Evolutionary conservation across 2,329 filamentous ascomycete genomes (phyloP).

Genomic region (Monilinia fructicola): DNA sequence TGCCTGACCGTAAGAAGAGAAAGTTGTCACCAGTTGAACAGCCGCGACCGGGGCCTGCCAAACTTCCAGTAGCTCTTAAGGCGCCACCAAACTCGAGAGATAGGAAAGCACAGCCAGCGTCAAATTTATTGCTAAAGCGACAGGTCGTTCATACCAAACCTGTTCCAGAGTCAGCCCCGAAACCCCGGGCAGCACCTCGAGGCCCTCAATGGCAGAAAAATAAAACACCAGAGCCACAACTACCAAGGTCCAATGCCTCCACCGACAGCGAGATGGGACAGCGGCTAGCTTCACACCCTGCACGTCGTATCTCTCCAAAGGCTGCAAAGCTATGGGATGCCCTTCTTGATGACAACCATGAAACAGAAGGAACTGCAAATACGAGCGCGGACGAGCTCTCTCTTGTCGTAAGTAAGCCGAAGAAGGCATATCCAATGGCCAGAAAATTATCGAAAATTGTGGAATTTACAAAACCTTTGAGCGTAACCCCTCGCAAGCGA

Average conservation of each 20-base stretch:
- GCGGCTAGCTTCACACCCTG: too few relatives aligned
- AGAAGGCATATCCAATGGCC: background rate
- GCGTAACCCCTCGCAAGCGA: constrained; percentile 32
- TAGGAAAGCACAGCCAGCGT: background rate
- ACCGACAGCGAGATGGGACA: constrained; percentile 1
- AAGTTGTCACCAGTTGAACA: constrained; percentile 33
- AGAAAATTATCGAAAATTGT: constrained; percentile 25
- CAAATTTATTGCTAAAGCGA: background rate
- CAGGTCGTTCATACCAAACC: background rate
- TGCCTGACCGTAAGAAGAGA: constrained; percentile 33
- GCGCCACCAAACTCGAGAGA: constrained; percentile 19
- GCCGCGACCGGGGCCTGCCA: constrained; percentile 17
- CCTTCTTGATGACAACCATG: constrained; percentile 1
- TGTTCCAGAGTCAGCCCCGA: background rate
- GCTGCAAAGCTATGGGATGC: constrained; percentile 34
- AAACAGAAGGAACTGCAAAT: constrained; percentile 2
- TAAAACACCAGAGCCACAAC: background rate
- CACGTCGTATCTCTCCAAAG: constrained; percentile 31
- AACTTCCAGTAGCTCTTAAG: constrained; percentile 22
- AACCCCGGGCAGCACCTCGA: background rate
- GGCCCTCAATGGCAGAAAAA: background rate
- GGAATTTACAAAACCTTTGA: constrained; percentile 28
- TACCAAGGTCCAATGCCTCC: background rate
- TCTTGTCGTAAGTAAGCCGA: constrained; percentile 5
- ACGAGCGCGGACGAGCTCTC: constrained; percentile 18